Evolutionary conservation across 1,284 basidiomycete species (phyloP).

Genomic region (Serendipita sp.): DNA sequence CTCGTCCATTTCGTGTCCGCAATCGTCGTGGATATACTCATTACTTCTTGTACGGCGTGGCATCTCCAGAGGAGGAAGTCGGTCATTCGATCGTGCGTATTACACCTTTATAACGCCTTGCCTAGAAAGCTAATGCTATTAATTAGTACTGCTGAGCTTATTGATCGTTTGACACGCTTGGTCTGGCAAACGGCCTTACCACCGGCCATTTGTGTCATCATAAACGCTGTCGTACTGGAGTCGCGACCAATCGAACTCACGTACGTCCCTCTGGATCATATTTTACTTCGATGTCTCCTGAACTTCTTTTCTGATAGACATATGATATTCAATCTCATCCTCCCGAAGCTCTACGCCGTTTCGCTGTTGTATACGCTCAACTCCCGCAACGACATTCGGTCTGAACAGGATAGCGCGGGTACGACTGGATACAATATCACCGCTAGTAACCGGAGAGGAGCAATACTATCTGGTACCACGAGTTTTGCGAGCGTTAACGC

Average conservation of each 20-base stretch:
- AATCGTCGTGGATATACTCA: conserved; percentile 22
- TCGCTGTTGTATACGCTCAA: conserved; percentile 16
- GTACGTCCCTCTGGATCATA: neutral
- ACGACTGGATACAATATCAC: no score
- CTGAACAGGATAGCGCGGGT: neutral
- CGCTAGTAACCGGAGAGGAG: no score
- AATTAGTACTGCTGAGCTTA: conserved; percentile 18
- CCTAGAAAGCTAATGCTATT: neutral
- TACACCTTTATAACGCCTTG: no score
- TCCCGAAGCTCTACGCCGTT: conserved; percentile 23
- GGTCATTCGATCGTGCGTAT: neutral
- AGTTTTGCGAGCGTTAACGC: no score
- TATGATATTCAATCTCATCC: conserved; percentile 20
- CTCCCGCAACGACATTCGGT: conserved; percentile 11
- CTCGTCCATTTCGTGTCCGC: conserved; percentile 23
- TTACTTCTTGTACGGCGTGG: conserved; percentile 21
- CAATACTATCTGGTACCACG: no score
- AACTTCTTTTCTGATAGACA: conserved; percentile 15
- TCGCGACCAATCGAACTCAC: neutral
- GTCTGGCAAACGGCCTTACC: conserved; percentile 25
- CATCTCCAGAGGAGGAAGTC: neutral
- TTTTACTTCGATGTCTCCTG: no score
- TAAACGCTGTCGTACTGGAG: neutral
- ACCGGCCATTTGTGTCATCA: conserved; percentile 21
- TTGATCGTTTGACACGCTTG: conserved; percentile 22